These are phyloP conservation scores for Cyamopsis tetragonoloba DNA, from an alignment of 306 rosid species.

Conservation along the genomic window DNA sequence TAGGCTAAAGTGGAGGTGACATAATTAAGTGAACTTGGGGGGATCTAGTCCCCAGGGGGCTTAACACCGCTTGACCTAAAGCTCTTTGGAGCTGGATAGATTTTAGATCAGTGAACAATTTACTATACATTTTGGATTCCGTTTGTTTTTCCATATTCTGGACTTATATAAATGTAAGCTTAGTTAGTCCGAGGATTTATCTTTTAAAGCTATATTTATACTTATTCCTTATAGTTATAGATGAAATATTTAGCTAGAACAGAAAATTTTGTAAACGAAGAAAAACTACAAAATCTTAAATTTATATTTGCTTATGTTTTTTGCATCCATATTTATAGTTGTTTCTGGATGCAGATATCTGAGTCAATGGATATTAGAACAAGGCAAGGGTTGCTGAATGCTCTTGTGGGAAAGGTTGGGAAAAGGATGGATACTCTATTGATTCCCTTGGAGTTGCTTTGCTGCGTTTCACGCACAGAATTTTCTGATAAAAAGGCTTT, in stretches of 20 bases:
- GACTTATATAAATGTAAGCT: background rate
- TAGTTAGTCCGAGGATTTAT: conserved; percentile 5
- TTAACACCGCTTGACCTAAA: background rate
- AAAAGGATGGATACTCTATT: conserved; percentile 94
- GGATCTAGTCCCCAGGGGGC: background rate
- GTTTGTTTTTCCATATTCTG: background rate
- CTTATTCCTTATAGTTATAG: conserved; percentile 1
- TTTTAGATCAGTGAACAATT: background rate
- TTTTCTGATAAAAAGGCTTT: conserved; percentile 96
- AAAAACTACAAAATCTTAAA: background rate
- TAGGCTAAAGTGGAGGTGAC: conserved; percentile 9
- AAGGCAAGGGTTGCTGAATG: conserved; percentile 91
- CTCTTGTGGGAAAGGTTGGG: conserved; percentile 86
- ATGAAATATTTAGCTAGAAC: conserved; percentile 10
- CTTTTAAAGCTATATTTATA: conserved; percentile 1
- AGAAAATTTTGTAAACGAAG: conserved; percentile 11
- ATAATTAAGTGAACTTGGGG: background rate
- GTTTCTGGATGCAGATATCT: conserved; percentile 59
- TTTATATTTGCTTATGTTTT: conserved; percentile 5
- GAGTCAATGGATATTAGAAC: conserved; percentile 89
- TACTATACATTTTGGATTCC: background rate
- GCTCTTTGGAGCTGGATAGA: background rate
- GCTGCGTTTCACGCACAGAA: conserved; percentile 86
- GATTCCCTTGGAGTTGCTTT: conserved; percentile 87
- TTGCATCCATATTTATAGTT: conserved; percentile 3